A percentile compares a stretch with the other conserved stretches of the same genome.
Conservation (phyloP, 1,284 basidiomycete genomes). For the Cutaneotrichosporon sp. region DNA sequence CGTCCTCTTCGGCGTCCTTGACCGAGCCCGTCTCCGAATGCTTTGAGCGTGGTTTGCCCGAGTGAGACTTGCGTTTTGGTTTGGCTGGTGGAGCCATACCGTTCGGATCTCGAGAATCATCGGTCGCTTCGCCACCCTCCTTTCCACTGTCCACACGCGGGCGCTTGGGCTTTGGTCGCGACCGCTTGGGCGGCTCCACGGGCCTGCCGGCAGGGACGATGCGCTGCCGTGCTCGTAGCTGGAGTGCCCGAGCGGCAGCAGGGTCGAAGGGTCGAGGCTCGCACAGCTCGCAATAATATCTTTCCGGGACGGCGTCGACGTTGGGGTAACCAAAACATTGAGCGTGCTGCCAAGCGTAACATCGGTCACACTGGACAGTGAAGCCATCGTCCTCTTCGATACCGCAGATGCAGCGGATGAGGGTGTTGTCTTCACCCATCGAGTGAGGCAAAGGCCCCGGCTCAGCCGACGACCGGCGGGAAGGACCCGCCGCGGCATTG, state of each 20-base stretch:
- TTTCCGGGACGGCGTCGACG: constrained; percentile 64
- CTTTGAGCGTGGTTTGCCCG: constrained; percentile 14
- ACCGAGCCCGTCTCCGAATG: neutral
- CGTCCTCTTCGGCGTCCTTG: constrained; percentile 28
- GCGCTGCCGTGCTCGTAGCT: constrained; percentile 15
- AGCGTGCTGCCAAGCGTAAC: constrained; percentile 84
- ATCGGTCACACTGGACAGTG: constrained; percentile 84
- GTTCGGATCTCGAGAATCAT: constrained; percentile 9
- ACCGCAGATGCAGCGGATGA: constrained; percentile 48
- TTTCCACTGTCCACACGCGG: constrained; percentile 6
- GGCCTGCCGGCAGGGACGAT: constrained; percentile 2
- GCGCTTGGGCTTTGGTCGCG: constrained; percentile 18
- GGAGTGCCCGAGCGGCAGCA: constrained; percentile 24
- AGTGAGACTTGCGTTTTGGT: constrained; percentile 10
- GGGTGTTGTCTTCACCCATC: constrained; percentile 45
- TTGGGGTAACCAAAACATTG: constrained; percentile 73
- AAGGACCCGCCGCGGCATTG: constrained; percentile 29
- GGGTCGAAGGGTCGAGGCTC: constrained; percentile 35
- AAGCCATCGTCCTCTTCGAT: constrained; percentile 74
- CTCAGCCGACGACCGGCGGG: constrained; percentile 26
- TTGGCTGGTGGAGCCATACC: constrained; percentile 14
- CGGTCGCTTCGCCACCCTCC: constrained; percentile 1
- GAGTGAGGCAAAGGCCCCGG: constrained; percentile 29
- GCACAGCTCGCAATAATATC: constrained; percentile 47
- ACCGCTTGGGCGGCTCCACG: constrained; percentile 9